Conservation (phyloP, 441 rosid genomes). For the Arabidopsis lyrata region DNA sequence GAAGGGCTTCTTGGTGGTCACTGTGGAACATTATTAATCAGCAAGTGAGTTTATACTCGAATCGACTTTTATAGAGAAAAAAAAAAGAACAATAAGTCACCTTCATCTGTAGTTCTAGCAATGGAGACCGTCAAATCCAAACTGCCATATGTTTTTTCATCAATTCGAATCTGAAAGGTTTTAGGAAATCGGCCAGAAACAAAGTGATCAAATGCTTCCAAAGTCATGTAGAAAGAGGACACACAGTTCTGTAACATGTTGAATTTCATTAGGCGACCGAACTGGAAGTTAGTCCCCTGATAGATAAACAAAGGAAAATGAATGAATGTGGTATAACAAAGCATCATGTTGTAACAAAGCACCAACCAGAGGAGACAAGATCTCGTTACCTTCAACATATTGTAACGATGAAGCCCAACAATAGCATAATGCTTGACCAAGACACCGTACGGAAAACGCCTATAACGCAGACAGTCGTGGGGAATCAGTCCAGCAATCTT, state of each 20-base stretch:
- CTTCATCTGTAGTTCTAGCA: conserved; percentile 9
- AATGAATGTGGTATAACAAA: background rate
- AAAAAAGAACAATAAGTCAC: background rate
- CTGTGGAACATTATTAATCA: background rate
- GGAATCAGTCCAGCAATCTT: background rate
- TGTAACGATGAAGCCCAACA: conserved; percentile 26
- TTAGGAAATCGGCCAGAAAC: background rate
- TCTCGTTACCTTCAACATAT: conserved; percentile 11
- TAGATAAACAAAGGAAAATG: background rate
- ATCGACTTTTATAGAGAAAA: no score
- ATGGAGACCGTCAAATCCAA: background rate
- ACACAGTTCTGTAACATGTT: background rate
- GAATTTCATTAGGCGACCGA: background rate
- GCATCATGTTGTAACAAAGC: background rate
- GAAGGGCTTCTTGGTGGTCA: conserved; percentile 6
- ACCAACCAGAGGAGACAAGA: background rate
- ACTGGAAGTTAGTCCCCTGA: background rate
- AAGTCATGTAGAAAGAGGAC: conserved; percentile 8
- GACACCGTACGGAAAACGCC: background rate
- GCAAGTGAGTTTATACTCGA: conserved; percentile 5
- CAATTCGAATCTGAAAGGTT: conserved; percentile 9
- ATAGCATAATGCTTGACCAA: conserved; percentile 1
- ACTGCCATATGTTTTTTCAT: background rate
- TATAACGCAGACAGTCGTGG: background rate
- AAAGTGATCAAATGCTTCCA: background rate